Evolutionary conservation across 2,329 filamentous ascomycete genomes (phyloP).

Genomic region (Magnaporthiopsis rhizophila): DNA sequence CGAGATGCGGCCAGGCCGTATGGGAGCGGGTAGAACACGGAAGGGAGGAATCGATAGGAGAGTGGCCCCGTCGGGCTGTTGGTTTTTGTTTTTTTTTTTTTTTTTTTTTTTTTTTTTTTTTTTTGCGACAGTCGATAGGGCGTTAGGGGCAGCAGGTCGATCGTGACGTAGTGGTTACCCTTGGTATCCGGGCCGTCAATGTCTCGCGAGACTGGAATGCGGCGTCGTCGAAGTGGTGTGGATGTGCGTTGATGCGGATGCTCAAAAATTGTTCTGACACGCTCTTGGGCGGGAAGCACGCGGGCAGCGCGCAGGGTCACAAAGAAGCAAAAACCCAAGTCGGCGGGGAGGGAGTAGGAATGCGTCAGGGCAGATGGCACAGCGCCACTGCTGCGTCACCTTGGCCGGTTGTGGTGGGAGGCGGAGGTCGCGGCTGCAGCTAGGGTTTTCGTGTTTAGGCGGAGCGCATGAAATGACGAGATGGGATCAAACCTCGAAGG

Average conservation of each 20-base stretch:
- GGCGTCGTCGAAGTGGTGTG: not conserved
- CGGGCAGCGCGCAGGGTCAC: not conserved
- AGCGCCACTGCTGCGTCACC: not conserved
- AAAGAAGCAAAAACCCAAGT: not conserved
- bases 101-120: no score
- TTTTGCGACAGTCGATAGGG: not conserved
- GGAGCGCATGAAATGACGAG: slow-evolving; percentile 20
- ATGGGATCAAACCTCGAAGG: slow-evolving; percentile 17
- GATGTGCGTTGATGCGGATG: not conserved
- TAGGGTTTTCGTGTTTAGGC: not conserved
- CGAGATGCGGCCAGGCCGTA: slow-evolving; percentile 1
- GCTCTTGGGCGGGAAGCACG: not conserved
- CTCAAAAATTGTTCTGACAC: not conserved
- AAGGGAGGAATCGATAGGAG: not conserved
- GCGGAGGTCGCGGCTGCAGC: no score
- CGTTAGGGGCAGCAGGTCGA: no score
- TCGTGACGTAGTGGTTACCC: not conserved
- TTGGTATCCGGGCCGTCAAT: not conserved
- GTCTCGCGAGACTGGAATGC: slow-evolving; percentile 1
- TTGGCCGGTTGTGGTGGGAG: not conserved
- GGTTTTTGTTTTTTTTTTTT: no score
- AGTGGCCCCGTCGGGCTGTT: not conserved
- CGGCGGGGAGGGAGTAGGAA: not conserved
- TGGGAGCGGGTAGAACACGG: no score
- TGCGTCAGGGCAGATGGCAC: not conserved